These are phyloP conservation scores for Glycine soja DNA, from an alignment of 306 rosid genomes.

Conservation along the genomic window DNA sequence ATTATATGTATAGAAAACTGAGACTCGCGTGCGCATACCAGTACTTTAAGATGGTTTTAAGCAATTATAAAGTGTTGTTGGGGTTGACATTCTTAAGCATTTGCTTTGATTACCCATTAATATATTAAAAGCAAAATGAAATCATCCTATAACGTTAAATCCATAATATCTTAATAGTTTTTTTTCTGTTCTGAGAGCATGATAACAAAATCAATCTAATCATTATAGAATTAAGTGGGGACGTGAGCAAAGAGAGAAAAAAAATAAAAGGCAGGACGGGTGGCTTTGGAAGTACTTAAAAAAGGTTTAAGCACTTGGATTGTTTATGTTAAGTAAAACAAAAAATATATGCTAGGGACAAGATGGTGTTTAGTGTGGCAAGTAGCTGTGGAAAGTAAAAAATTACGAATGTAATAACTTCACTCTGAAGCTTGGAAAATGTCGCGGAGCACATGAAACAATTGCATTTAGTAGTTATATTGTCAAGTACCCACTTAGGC, in stretches of 20 bases:
- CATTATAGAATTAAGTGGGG: conserved; percentile 63
- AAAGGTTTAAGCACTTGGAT: conserved; percentile 49
- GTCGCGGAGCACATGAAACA: neutral
- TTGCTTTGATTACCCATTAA: conserved; percentile 46
- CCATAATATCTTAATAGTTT: conserved; percentile 40
- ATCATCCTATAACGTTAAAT: conserved; percentile 39
- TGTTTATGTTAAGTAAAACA: conserved; percentile 13
- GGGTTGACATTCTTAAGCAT: conserved; percentile 60
- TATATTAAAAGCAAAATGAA: conserved; percentile 47
- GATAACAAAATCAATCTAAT: conserved; percentile 51
- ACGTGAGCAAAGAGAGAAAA: conserved; percentile 12
- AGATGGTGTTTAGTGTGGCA: conserved; percentile 45
- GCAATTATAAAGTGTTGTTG: conserved; percentile 36
- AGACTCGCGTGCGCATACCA: conserved; percentile 61
- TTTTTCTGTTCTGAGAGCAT: conserved; percentile 39
- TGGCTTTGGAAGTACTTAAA: conserved; percentile 54
- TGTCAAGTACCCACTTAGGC: neutral
- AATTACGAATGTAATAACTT: conserved; percentile 42
- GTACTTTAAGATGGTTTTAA: conserved; percentile 35
- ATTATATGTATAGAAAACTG: conserved; percentile 58
- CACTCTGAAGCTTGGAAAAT: conserved; percentile 44
- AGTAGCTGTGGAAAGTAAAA: conserved; percentile 40
- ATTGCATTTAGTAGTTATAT: neutral
- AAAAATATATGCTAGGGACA: conserved; percentile 8
- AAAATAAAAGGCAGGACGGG: neutral